These are phyloP conservation scores for Lobosporangium transversale DNA, from an alignment of 192 early-diverging fungal genomes.

Conservation along the genomic window DNA sequence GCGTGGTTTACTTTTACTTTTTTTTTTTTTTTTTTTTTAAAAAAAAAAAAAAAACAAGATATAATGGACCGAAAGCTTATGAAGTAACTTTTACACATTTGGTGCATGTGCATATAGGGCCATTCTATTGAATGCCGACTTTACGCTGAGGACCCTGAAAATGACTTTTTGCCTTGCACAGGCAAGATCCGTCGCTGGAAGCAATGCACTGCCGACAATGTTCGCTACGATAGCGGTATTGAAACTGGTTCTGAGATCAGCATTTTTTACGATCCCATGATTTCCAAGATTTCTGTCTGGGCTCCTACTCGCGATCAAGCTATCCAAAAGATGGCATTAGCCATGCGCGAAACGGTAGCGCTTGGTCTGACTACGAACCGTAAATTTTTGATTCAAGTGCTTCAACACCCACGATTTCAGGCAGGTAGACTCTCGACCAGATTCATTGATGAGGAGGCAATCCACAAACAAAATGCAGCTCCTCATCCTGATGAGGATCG, in stretches of 20 bases:
- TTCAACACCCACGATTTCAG: slow-evolving; percentile 60
- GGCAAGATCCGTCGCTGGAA: slow-evolving; percentile 65
- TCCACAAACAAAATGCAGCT: slow-evolving; percentile 35
- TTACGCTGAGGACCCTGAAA: slow-evolving; percentile 71
- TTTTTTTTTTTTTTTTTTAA: not conserved
- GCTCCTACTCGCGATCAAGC: slow-evolving; percentile 67
- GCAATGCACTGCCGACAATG: slow-evolving; percentile 46
- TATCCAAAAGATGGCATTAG: slow-evolving; percentile 54
- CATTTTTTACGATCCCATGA: slow-evolving; percentile 71
- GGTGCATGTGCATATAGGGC: slow-evolving; percentile 35
- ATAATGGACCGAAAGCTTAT: not conserved
- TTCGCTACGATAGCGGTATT: slow-evolving; percentile 65
- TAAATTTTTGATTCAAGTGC: slow-evolving; percentile 60
- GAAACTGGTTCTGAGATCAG: slow-evolving; percentile 63
- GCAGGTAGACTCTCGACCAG: slow-evolving; percentile 60
- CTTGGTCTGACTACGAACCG: slow-evolving; percentile 70
- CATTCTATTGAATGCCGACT: slow-evolving; percentile 69
- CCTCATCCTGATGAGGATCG: slow-evolving; percentile 42
- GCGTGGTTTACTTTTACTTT: not conserved
- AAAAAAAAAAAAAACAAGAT: not conserved
- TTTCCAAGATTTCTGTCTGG: slow-evolving; percentile 68
- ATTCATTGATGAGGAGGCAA: slow-evolving; percentile 54
- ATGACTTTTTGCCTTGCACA: slow-evolving; percentile 66
- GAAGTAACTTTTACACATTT: not conserved
- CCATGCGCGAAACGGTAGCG: slow-evolving; percentile 57